Base-by-base conservation (phyloP, 2,329 filamentous ascomycete species). In the Diaporthe sp. region DNA sequence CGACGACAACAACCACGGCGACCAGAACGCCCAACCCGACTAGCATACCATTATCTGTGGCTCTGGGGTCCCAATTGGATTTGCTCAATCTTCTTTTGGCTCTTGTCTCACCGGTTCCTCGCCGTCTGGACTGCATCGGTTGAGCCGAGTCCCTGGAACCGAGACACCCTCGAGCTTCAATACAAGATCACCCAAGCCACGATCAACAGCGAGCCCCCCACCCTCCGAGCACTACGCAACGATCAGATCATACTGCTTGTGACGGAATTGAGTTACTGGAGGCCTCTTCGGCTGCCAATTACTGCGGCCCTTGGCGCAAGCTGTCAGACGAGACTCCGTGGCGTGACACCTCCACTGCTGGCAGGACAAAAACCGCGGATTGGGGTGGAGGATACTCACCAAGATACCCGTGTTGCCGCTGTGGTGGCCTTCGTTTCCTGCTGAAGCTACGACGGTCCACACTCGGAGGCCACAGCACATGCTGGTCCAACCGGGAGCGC, bases 1-100 rank as follows among this genome's bases (percentile, higher is more conserved):
- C 61, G 25, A 74, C 72, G n/a, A 55, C 39, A 39, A 31, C 46
- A 65, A 69, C 31, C 69, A 28, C 70, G 1, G 72, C 67, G 22
- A 61, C 39, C 42, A 25, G 42, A 19, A 28, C 25, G n/a, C 46
- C n/a, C 28, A 53, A 25, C 19, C 9, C 28, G 17, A 49, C 15
- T 13, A 34, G 49, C 19, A 19, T 37, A 19, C 13, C 13, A 57
- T 31, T 39, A 9, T 17, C 3, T 42, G 51, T 46, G 37, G 39
- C 31, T 42, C 49, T 12, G 31, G 15, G 22, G 37, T 17, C 17
- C n/a, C 57, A 74, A 67, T 62, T 70, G 65, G 15, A 25, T 34
- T 49, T 25, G 9, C 46, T 39, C 25, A 5, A 6, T 17, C 1
- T 25, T 57, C 25, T 25, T 34, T 13, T 34, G 19, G 28, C 34